Base-by-base conservation (phyloP, 352 stramenopile species). In the Salisapilia sapeloensis region DNA sequence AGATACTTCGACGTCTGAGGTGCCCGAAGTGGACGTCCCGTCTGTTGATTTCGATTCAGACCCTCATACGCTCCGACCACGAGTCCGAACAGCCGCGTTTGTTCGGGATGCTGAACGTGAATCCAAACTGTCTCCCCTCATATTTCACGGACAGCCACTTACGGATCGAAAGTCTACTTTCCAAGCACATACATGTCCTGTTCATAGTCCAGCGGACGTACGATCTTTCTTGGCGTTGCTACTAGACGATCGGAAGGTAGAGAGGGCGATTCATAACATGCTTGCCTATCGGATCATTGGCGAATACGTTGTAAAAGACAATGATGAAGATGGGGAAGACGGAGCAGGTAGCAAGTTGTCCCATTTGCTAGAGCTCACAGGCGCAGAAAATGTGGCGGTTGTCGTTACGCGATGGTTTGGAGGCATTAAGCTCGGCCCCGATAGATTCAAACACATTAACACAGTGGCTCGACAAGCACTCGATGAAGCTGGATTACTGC, bases 81-180 rank as follows among this genome's bases (percentile, higher is more conserved):
- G 71, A 13, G 64, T 87, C 23, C 58, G 65, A 1, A 78, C 52
- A 13, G 63, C 65, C 2, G 63, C 80, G 42, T 17, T 53, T 1
- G 51, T 76, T 12, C 69, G 71, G 14, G 60, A 84, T 15, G 38
- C 49, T 2, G 47, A 70, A 30, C 61, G 67, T 29, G 71, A 84
- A 38, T 42, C 35, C 2, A 37, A 41, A 4, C 48, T 84, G 28
- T 51, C 48, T n/a, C 60, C 58, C 1, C 45, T 75, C 11, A 80
- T 91, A 31, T 75, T 80, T 34, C 66, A 82, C 24, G 67, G 71
- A 9, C 56, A 45, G 18, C 39, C 60, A 2, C 52, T 91, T 38
- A 71, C 64, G 9, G 75, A 91, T 38, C 66, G 75, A 8, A 91
- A 91, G 44, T 86, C 66, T 27, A 84, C 67, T n/a, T 91, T 91